Conservation (phyloP, 805 yeast species). For the Yarrowia keelungensis region DNA sequence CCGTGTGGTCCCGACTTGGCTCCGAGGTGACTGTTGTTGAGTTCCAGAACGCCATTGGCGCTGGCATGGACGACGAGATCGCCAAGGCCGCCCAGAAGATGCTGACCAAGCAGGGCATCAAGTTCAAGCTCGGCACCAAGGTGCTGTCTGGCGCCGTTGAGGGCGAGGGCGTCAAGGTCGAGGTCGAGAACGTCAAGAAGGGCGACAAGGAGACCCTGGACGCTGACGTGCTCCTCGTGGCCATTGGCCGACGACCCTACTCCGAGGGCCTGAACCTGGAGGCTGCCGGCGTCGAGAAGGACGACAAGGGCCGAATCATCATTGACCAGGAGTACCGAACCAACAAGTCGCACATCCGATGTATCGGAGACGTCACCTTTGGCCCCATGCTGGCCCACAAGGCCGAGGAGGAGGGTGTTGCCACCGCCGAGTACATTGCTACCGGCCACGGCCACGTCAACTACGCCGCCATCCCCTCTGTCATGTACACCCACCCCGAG, state of each 20-base stretch:
- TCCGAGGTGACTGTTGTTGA: conserved; percentile 94
- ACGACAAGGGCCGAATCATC: conserved; percentile 89
- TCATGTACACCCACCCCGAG: conserved; percentile 99
- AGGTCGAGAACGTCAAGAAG: conserved; percentile 85
- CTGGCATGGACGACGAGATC: conserved; percentile 97
- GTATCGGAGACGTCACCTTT: conserved; percentile 97
- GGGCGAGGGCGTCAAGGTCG: conserved; percentile 86
- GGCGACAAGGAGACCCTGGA: conserved; percentile 81
- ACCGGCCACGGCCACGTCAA: conserved; percentile 96
- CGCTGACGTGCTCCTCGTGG: conserved; percentile 93
- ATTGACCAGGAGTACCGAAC: conserved; percentile 94
- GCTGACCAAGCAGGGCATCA: conserved; percentile 92
- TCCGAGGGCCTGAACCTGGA: conserved; percentile 89
- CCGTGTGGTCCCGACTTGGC: conserved; percentile 95
- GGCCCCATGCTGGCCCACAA: conserved; percentile 99
- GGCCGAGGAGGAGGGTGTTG: conserved; percentile 99
- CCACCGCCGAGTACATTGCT: conserved; percentile 95
- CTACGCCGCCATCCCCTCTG: conserved; percentile 97
- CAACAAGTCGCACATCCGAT: conserved; percentile 90
- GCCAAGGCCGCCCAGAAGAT: conserved; percentile 89
- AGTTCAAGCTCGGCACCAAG: conserved; percentile 91
- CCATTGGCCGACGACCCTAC: conserved; percentile 99
- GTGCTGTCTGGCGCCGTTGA: conserved; percentile 85
- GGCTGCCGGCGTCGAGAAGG: conserved; percentile 86
- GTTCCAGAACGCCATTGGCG: conserved; percentile 90